Evolutionary conservation across 495 filamentous ascomycete species (phyloP).

Genomic region (Pseudomonodictys pantanalensis): DNA sequence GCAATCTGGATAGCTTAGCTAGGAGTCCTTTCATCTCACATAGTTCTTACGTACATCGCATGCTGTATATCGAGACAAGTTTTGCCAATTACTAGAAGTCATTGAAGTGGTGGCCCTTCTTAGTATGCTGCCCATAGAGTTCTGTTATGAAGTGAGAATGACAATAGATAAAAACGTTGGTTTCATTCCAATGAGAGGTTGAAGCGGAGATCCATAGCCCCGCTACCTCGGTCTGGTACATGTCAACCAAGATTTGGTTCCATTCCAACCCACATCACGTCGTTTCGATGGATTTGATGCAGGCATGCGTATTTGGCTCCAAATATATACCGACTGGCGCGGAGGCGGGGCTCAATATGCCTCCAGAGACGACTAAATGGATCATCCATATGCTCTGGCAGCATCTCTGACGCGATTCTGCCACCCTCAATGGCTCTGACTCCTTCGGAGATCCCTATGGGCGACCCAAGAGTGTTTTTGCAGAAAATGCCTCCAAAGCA

Average conservation of each 20-base stretch:
- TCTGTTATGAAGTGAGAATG: background rate
- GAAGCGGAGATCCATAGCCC: background rate
- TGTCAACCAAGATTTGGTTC: background rate
- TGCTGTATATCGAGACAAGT: constrained; percentile 49
- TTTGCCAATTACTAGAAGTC: constrained; percentile 5
- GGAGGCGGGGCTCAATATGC: too few species aligned
- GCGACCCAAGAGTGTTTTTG: too few species aligned
- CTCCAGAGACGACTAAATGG: too few species aligned
- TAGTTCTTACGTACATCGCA: constrained; percentile 53
- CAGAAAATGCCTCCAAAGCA: too few species aligned
- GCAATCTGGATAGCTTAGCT: constrained; percentile 31
- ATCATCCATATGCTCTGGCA: too few species aligned
- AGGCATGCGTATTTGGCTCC: too few species aligned
- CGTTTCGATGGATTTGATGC: background rate
- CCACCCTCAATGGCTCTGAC: too few species aligned
- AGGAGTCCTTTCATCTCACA: background rate
- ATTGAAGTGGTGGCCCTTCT: background rate
- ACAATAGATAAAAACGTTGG: background rate
- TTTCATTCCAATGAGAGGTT: background rate
- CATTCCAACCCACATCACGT: background rate
- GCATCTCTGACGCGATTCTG: too few species aligned
- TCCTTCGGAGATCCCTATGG: too few species aligned
- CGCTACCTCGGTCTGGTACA: background rate
- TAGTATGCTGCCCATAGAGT: background rate
- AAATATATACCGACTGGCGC: too few species aligned